These are phyloP conservation scores for Mortierella sp. DNA, from an alignment of 371 early-diverging fungal species.

Conservation along the genomic window DNA sequence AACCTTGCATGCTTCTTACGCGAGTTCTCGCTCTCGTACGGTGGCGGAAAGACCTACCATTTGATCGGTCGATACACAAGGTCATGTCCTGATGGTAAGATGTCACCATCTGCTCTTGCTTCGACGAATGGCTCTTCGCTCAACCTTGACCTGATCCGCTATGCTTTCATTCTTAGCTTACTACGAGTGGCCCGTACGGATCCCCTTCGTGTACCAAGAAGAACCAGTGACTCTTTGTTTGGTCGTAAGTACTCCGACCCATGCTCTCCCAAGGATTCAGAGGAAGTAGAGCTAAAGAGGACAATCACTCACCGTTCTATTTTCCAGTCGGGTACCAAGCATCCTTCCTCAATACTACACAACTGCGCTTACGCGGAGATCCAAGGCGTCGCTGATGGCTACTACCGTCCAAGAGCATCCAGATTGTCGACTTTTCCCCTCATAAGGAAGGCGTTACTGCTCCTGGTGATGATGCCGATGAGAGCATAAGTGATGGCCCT, in stretches of 20 bases:
- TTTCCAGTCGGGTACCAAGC: slow-evolving; percentile 63
- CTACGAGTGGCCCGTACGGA: slow-evolving; percentile 56
- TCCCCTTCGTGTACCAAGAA: slow-evolving; percentile 61
- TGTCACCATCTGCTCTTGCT: no score
- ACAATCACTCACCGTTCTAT: background rate
- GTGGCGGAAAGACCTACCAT: slow-evolving; percentile 68
- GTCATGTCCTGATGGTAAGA: slow-evolving; percentile 48
- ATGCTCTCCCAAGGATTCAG: no score
- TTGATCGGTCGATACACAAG: slow-evolving; percentile 56
- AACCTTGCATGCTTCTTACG: slow-evolving; percentile 56
- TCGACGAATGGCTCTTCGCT: no score
- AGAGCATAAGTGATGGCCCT: slow-evolving; percentile 34
- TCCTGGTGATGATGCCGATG: slow-evolving; percentile 20
- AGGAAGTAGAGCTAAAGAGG: no score
- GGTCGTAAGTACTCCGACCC: slow-evolving; percentile 41
- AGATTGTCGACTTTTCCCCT: slow-evolving; percentile 16
- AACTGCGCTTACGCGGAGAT: slow-evolving; percentile 75
- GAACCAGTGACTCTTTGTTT: slow-evolving; percentile 62
- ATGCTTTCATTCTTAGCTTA: slow-evolving; percentile 1
- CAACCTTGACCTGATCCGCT: no score
- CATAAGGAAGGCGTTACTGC: slow-evolving; percentile 3
- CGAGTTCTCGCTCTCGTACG: slow-evolving; percentile 72
- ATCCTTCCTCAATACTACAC: slow-evolving; percentile 76
- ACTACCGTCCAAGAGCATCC: slow-evolving; percentile 8
- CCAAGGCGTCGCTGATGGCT: slow-evolving; percentile 30